Evolutionary conservation across 257 asterid species (phyloP).

Genomic region (Handroanthus guayacan): DNA sequence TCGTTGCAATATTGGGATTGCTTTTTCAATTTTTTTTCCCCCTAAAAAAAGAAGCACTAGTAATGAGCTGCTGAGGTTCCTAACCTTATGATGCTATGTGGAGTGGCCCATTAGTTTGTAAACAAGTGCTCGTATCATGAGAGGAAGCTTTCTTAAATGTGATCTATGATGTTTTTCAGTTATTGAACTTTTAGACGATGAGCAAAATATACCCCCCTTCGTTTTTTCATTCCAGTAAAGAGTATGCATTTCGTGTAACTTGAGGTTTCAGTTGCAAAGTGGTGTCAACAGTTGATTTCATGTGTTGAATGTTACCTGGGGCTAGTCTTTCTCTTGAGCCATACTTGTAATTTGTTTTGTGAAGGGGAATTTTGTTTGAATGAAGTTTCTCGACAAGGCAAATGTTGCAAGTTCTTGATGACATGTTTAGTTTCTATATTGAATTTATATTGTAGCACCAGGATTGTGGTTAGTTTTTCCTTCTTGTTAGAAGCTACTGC

Average conservation of each 20-base stretch:
- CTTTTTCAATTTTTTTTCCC: not conserved
- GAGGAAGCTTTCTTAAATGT: constrained; percentile 1
- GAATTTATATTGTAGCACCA: constrained; percentile 1
- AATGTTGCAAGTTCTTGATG: not conserved
- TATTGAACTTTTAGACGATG: not conserved
- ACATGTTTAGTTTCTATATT: not conserved
- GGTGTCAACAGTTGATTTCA: not conserved
- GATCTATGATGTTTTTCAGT: not conserved
- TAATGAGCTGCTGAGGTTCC: not conserved
- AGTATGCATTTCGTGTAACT: not conserved
- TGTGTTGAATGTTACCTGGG: not conserved
- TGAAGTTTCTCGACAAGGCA: not conserved
- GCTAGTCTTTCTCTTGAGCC: not conserved
- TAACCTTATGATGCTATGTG: not conserved
- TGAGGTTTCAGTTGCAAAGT: not conserved
- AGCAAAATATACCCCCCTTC: not conserved
- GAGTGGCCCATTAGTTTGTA: not conserved
- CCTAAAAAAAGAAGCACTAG: not conserved
- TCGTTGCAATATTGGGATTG: not conserved
- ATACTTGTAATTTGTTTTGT: not conserved
- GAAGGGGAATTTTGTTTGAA: not conserved
- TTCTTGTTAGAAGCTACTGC: not conserved
- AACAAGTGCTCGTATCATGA: not conserved
- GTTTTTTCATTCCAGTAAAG: not conserved
- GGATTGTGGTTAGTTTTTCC: not conserved